Percentiles rank a stretch among this genome's conserved stretches.
phyloP scores from a whole-genome alignment of 495 filamentous ascomycete genomes.

The Tetracladium marchalianum region DNA sequence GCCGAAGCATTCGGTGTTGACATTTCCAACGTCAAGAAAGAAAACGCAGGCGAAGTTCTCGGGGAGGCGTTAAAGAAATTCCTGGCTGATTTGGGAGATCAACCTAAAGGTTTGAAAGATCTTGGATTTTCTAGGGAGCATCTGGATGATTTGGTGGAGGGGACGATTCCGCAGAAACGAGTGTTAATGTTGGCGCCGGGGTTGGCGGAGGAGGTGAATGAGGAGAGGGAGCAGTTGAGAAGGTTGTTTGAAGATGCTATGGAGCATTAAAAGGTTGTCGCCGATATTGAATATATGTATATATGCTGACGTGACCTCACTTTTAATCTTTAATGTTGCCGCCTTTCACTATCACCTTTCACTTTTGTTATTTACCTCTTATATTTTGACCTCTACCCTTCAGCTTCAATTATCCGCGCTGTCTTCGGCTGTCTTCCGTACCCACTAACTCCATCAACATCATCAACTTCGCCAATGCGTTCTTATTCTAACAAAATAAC shows the following conservation, averaged over 20 bases:
- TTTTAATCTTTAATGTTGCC: too few species aligned
- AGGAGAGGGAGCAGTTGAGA: conserved; percentile 48
- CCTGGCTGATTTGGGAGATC: conserved; percentile 72
- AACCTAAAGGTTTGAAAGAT: conserved; percentile 76
- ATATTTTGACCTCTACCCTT: too few species aligned
- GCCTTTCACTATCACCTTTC: too few species aligned
- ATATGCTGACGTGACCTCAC: too few species aligned
- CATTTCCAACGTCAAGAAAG: conserved; percentile 70
- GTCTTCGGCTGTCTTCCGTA: too few species aligned
- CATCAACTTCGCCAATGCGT: too few species aligned
- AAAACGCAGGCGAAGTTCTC: conserved; percentile 80
- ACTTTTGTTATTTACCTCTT: too few species aligned
- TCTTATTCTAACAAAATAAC: too few species aligned
- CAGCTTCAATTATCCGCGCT: too few species aligned
- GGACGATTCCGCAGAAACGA: conserved; percentile 81
- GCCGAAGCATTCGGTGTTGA: conserved; percentile 91
- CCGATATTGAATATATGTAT: too few species aligned
- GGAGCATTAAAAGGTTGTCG: conserved; percentile 23
- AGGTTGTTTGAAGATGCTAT: conserved; percentile 39
- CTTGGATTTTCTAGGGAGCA: conserved; percentile 69
- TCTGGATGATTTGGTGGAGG: conserved; percentile 77
- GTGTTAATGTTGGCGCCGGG: conserved; percentile 89
- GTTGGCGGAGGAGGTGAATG: conserved; percentile 52
- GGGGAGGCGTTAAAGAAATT: conserved; percentile 73
- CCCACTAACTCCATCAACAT: too few species aligned